A percentile compares a stretch with the other conserved stretches of the same genome.
Evolutionary conservation across 495 filamentous ascomycete genomes (phyloP).

Genomic region (Penicillium nucicola): DNA sequence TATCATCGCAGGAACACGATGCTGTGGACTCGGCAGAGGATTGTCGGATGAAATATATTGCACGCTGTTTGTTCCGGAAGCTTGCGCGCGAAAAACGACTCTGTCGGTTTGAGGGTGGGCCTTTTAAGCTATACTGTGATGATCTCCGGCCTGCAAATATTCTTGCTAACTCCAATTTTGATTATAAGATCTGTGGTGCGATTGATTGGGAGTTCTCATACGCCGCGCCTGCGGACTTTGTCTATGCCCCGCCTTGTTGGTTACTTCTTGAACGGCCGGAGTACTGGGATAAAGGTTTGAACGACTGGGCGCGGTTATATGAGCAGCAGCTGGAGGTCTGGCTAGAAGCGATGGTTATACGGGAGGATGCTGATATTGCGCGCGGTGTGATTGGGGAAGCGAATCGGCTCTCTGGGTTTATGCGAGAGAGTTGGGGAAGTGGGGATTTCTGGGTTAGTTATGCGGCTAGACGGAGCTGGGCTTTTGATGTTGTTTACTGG

Average conservation of each 20-base stretch:
- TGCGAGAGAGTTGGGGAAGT: constrained; percentile 1
- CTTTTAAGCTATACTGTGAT: constrained; percentile 34
- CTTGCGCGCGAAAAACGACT: constrained; percentile 24
- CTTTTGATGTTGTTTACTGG: constrained; percentile 4
- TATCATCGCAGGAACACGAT: constrained; percentile 40
- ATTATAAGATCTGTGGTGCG: constrained; percentile 8
- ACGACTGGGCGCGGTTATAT: neutral
- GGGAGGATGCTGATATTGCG: neutral
- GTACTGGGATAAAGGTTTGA: constrained; percentile 5
- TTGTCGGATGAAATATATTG: constrained; percentile 38
- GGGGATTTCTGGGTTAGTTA: constrained; percentile 5
- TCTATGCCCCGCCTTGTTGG: constrained; percentile 21
- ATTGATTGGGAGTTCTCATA: constrained; percentile 27
- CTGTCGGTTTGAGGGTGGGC: constrained; percentile 3
- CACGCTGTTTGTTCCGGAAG: constrained; percentile 34
- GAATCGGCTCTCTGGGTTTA: neutral
- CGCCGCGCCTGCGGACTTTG: constrained; percentile 21
- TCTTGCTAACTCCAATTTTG: constrained; percentile 16
- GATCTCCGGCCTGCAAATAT: constrained; percentile 34
- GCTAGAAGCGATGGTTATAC: neutral
- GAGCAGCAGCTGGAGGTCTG: neutral
- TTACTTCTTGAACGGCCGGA: constrained; percentile 22
- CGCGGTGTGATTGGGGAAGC: neutral
- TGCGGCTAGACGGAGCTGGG: constrained; percentile 3
- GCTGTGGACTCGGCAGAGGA: constrained; percentile 32